A percentile compares a stretch with the other conserved stretches of the same genome.
Evolutionary conservation across 164 flowering plant species (phyloP).

Genomic region (Cinnamomum chago): DNA sequence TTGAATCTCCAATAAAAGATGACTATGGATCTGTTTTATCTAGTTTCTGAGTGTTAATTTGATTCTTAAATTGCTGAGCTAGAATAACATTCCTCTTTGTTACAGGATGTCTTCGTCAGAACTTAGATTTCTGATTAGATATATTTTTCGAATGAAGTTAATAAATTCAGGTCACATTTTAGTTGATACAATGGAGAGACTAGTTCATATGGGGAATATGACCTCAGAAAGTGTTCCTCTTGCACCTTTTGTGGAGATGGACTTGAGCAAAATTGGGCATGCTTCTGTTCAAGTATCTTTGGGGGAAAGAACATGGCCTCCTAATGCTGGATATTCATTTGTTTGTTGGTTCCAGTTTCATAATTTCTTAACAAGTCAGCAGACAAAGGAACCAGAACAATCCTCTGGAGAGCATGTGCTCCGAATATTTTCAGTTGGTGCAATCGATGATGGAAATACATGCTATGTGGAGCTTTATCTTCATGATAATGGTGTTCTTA

Average conservation of each 20-base stretch:
- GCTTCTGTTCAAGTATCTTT: slow-evolving; percentile 90
- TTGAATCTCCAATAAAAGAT: neutral
- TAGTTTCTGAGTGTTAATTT: neutral
- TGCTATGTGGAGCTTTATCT: slow-evolving; percentile 85
- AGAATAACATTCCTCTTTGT: slow-evolving; percentile 13
- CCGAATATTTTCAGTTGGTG: slow-evolving; percentile 84
- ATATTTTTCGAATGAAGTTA: slow-evolving; percentile 67
- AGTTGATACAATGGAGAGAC: slow-evolving; percentile 84
- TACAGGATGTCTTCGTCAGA: slow-evolving; percentile 83
- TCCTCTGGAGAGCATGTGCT: slow-evolving; percentile 39
- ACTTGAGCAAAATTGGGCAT: slow-evolving; percentile 89
- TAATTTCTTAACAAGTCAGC: slow-evolving; percentile 54
- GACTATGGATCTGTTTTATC: neutral
- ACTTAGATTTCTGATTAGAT: slow-evolving; percentile 72
- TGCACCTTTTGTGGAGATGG: slow-evolving; percentile 91
- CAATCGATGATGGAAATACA: slow-evolving; percentile 52
- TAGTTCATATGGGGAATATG: slow-evolving; percentile 67
- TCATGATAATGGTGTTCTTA: slow-evolving; percentile 86
- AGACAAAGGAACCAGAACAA: slow-evolving; percentile 46
- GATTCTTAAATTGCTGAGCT: slow-evolving; percentile 2
- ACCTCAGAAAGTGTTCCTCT: slow-evolving; percentile 68
- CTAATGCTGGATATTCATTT: slow-evolving; percentile 99
- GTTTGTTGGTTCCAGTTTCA: slow-evolving; percentile 93
- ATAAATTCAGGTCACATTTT: slow-evolving; percentile 64
- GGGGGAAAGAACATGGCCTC: slow-evolving; percentile 99